Evolutionary conservation across 2,329 filamentous ascomycete species (phyloP).

Genomic region (Colletotrichum siamense): DNA sequence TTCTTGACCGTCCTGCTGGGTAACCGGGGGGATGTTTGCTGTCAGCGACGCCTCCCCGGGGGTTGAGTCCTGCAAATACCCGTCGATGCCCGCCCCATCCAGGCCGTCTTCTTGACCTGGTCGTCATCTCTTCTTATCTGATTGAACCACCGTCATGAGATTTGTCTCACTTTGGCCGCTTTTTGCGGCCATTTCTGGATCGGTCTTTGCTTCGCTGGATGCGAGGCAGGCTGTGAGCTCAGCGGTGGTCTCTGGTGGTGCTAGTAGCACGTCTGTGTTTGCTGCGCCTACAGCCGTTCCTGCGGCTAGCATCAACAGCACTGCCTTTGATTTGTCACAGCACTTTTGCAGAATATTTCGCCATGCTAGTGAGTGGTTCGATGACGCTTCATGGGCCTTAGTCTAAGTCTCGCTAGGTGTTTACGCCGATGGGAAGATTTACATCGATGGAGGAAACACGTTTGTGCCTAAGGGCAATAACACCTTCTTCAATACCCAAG

Average conservation of each 20-base stretch:
- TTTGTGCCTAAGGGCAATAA: constrained; percentile 18
- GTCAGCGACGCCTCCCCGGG: background rate
- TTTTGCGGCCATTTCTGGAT: background rate
- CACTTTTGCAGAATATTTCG: constrained; percentile 7
- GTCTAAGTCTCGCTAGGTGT: constrained; percentile 2
- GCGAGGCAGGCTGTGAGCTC: background rate
- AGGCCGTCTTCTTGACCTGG: background rate
- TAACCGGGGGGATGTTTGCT: background rate
- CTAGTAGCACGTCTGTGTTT: background rate
- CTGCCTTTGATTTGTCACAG: background rate
- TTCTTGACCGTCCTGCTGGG: background rate
- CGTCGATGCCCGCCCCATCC: background rate
- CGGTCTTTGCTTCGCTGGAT: background rate
- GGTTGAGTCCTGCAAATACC: constrained; percentile 2
- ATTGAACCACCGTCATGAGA: background rate
- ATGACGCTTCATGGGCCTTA: too few species aligned
- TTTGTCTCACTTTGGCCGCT: background rate
- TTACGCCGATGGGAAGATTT: constrained; percentile 25
- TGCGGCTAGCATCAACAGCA: constrained; percentile 6
- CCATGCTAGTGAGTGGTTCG: background rate
- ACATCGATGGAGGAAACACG: constrained; percentile 25
- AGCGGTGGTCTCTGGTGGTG: background rate
- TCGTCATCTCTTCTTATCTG: background rate
- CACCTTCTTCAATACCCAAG: constrained; percentile 8
- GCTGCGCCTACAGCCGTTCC: constrained; percentile 1